These are phyloP conservation scores for Psilocybe tampanensis DNA, from an alignment of 768 basidiomycete species.

Conservation along the genomic window DNA sequence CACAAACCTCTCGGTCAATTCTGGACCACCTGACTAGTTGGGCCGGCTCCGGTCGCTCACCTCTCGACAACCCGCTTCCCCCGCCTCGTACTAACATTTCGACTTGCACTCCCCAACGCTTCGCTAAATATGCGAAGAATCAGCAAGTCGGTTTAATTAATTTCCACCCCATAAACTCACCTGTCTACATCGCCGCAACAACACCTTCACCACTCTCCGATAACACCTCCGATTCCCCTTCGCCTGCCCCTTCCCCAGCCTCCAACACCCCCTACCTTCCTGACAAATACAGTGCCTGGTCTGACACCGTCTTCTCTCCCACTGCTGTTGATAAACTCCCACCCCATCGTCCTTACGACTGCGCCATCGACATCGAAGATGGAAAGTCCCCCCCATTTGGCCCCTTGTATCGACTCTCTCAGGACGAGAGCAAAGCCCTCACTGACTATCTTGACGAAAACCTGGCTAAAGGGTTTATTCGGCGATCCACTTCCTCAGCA, in stretches of 20 bases:
- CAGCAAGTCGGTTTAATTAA: neutral
- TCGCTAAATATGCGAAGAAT: slow-evolving; percentile 24
- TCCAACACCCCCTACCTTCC: slow-evolving; percentile 17
- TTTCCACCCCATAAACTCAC: slow-evolving; percentile 14
- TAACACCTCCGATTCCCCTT: too few species aligned
- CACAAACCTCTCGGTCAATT: too few species aligned
- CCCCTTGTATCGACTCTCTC: slow-evolving; percentile 32
- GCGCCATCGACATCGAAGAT: slow-evolving; percentile 34
- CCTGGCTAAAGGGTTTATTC: slow-evolving; percentile 34
- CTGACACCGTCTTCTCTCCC: slow-evolving; percentile 26
- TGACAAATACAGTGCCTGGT: slow-evolving; percentile 28
- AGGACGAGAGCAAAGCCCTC: slow-evolving; percentile 32
- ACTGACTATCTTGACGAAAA: slow-evolving; percentile 20
- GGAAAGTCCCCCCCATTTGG: slow-evolving; percentile 33
- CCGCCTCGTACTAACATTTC: slow-evolving; percentile 16
- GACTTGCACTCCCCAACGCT: slow-evolving; percentile 14
- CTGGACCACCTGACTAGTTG: slow-evolving; percentile 15
- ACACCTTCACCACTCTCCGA: slow-evolving; percentile 1
- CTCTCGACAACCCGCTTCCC: slow-evolving; percentile 8
- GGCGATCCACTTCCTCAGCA: slow-evolving; percentile 29
- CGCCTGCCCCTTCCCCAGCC: slow-evolving; percentile 4
- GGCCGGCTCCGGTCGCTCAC: slow-evolving; percentile 23
- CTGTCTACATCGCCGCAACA: slow-evolving; percentile 15
- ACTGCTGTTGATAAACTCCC: slow-evolving; percentile 27
- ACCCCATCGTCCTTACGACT: slow-evolving; percentile 36